Evolutionary conservation across 1,284 basidiomycete genomes (phyloP), one percentile per base, ranked within the genome.

Genomic region (Phellinidium pouzarii): DNA sequence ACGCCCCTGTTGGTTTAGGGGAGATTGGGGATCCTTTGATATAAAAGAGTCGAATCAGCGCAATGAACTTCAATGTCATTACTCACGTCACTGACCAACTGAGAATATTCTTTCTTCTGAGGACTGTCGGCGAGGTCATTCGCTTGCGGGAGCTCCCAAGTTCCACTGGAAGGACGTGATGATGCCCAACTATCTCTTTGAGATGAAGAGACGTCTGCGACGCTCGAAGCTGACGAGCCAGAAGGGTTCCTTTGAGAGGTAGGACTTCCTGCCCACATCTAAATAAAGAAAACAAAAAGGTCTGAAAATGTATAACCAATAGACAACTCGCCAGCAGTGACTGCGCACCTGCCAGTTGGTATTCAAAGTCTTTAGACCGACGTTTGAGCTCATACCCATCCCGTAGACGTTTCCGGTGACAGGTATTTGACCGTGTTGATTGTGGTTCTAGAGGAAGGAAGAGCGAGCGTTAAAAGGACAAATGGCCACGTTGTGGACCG

Each of bases 331-430:
- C 41, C 38, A 50, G 40, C 19, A 14, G 22, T 25, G 12, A 44
- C 22, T 55, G 71, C 80, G 54, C 56, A 82, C 86, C 76, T 84
- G 82, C 85, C 86, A 88, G 44, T 81, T 78, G 50, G 79, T 70
- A 64, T 77, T 80, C 54, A 82, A 68, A 25, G 69, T 66, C 62
- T 82, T 80, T 55, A 80, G 68, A 9, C 71, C 66, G 40, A 67
- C 72, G 1, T 71, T 67, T 23, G 74, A 67, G 57, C 71, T 66
- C 68, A 82, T 76, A 14, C 74, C 74, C 26, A 76, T 74, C 45
- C 71, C 75, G 62, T 82, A 77, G 69, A 80, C 75, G 58, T 73
- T 78, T 27, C 34, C 50, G 29, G 26, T 37, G 8, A 22, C 29
- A 22, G 31, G 31, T 22, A 73, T 61, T 29, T 65, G 53, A 38